Evolutionary conservation across 768 basidiomycete species (phyloP), one percentile per base, ranked within the genome.

Genomic region (Tremella yokohamensis): DNA sequence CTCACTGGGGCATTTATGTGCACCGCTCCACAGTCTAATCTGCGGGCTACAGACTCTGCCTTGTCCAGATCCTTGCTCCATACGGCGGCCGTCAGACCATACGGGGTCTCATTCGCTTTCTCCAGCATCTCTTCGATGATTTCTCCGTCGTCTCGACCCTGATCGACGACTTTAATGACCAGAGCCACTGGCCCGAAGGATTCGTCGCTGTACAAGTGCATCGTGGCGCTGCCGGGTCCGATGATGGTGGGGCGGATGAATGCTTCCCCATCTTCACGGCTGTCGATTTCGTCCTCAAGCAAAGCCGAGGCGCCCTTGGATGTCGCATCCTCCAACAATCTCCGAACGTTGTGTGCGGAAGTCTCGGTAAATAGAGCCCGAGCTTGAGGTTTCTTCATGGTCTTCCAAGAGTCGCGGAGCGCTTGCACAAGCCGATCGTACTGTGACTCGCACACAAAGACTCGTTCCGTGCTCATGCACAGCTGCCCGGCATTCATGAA

Each of bases 141-240:
- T 22, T 40, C 19, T 11, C 42, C 38, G 19, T 68, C 64, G 2
- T 53, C 64, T 40, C 54, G 56, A 3, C 44, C 19, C 1, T 40
- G 48, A 26, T 56, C 58, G 8, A 40, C 22, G 13, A 62, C 62
- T 1, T 49, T 54, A 26, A 79, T 77, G 48, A 84, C 75, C 4
- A 75, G 77, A 8, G 82, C 67, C 0, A 83, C 82, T 81, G 61
- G 84, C 0, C 83, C 85, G 68, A 86, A 86, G 0, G 80, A 79
- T 70, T 86, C 85, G 22, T 79, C 66, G 25, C 37, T 9, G 48
- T 25, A 59, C 13, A 63, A 19, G 2, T 18, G 6, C 58, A 60
- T 65, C 25, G 49, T 34, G 1, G 29, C 1, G 22, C 19, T 52
- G 12, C 22, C 45, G 1, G 15, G 13, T 19, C 7, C 29, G 2